These are phyloP conservation scores for Dunaliella primolecta DNA, from an alignment of 139 green algal species.

Conservation along the genomic window DNA sequence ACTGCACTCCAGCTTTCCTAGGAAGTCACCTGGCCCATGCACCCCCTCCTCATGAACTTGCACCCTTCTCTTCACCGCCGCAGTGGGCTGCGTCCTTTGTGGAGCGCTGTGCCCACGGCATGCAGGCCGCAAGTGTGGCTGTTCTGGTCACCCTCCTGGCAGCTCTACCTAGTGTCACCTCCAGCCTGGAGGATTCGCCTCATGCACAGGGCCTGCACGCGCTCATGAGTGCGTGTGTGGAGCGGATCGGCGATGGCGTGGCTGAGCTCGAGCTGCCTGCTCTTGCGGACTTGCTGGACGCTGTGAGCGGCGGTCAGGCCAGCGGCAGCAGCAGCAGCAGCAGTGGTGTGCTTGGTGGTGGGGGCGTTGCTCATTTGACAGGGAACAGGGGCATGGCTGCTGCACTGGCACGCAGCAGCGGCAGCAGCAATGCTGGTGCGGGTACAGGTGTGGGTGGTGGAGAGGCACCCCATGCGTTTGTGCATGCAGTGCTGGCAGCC, in stretches of 20 bases:
- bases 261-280: neutral
- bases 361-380: too few relatives aligned
- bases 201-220: neutral
- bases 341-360: too few relatives aligned
- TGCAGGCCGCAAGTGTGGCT: neutral
- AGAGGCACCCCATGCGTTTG: neutral
- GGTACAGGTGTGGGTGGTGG: neutral
- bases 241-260: neutral
- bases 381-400: neutral
- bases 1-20: too few relatives aligned
- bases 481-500: neutral
- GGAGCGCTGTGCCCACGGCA: neutral
- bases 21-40: too few relatives aligned
- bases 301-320: neutral
- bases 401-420: neutral
- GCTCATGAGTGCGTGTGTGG: neutral
- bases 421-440: neutral
- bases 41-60: too few relatives aligned
- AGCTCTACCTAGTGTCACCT: neutral
- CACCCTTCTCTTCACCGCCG: too few relatives aligned
- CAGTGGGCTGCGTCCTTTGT: neutral
- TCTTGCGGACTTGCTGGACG: neutral
- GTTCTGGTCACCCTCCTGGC: slow-evolving; percentile 4
- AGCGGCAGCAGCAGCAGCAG: neutral
- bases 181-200: too few relatives aligned